Evolutionary conservation across 768 basidiomycete species (phyloP).

Genomic region (Russula abietina): DNA sequence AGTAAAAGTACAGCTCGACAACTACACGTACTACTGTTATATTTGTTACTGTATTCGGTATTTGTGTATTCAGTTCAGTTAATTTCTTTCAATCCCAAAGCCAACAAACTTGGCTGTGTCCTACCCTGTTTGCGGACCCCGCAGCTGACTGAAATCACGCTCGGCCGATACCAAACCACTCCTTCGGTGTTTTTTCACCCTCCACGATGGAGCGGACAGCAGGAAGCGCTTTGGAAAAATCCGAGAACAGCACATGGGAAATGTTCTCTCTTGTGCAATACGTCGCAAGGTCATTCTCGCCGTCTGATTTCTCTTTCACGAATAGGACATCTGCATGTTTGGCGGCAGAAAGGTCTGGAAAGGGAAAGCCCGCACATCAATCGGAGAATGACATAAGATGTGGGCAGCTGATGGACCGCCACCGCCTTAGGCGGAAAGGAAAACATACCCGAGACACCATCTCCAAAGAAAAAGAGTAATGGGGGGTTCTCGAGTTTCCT

Average conservation of each 20-base stretch:
- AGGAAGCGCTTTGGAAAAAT: constrained; percentile 58
- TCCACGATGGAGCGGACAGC: constrained; percentile 64
- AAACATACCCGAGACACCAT: constrained; percentile 84
- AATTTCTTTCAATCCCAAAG: not conserved
- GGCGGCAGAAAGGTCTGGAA: constrained; percentile 84
- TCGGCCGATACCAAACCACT: constrained; percentile 37
- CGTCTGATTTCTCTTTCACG: constrained; percentile 72
- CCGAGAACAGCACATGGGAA: constrained; percentile 67
- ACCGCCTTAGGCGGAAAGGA: not conserved
- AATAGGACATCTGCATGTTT: constrained; percentile 91
- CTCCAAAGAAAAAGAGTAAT: constrained; percentile 92
- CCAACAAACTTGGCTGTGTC: not conserved
- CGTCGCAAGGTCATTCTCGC: constrained; percentile 79
- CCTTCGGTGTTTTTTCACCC: constrained; percentile 54
- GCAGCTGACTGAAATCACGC: constrained; percentile 5
- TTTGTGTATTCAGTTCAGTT: not conserved
- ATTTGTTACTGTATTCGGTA: not conserved
- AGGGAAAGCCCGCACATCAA: constrained; percentile 6
- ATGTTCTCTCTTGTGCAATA: constrained; percentile 81
- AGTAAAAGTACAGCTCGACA: not conserved
- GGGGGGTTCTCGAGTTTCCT: constrained; percentile 63
- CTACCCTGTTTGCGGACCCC: no score
- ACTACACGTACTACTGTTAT: no score
- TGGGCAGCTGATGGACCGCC: not conserved
- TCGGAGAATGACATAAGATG: not conserved